A percentile compares a stretch with the other conserved stretches of the same genome.
Evolutionary conservation across 306 rosid genomes (phyloP).

Genomic region (Cucumis sativus): DNA sequence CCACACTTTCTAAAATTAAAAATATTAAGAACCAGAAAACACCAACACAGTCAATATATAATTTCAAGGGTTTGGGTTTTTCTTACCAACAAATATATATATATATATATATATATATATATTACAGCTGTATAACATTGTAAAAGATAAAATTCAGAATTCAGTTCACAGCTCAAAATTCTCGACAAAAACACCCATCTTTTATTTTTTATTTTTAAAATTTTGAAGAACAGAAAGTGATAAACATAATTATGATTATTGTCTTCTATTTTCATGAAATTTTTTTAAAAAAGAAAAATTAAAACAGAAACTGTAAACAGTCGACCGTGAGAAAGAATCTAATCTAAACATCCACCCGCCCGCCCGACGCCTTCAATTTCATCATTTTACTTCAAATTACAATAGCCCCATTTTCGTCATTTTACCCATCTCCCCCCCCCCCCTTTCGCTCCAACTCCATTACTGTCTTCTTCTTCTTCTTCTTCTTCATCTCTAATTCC

Average conservation of each 20-base stretch:
- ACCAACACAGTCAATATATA: no score
- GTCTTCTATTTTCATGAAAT: neutral
- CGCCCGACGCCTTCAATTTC: no score
- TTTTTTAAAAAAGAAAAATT: no score
- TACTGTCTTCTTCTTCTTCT: neutral
- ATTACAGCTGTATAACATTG: neutral
- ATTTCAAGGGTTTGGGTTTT: no score
- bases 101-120: no score
- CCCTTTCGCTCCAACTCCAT: constrained; percentile 16
- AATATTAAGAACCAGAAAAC: no score
- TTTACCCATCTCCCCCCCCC: neutral
- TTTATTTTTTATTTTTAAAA: neutral
- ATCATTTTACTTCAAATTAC: no score
- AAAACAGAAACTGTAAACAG: no score
- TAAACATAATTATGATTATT: neutral
- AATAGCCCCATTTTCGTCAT: constrained; percentile 37
- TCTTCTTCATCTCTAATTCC: neutral
- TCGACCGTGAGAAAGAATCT: no score
- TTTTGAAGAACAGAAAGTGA: neutral
- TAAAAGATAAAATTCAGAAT: neutral
- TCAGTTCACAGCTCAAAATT: neutral
- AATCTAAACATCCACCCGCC: no score
- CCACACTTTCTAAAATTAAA: no score
- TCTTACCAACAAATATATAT: no score
- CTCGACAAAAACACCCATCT: neutral